These are phyloP conservation scores for Fusarium brachygibbosum DNA, from an alignment of 2,329 filamentous ascomycete genomes.

Conservation along the genomic window DNA sequence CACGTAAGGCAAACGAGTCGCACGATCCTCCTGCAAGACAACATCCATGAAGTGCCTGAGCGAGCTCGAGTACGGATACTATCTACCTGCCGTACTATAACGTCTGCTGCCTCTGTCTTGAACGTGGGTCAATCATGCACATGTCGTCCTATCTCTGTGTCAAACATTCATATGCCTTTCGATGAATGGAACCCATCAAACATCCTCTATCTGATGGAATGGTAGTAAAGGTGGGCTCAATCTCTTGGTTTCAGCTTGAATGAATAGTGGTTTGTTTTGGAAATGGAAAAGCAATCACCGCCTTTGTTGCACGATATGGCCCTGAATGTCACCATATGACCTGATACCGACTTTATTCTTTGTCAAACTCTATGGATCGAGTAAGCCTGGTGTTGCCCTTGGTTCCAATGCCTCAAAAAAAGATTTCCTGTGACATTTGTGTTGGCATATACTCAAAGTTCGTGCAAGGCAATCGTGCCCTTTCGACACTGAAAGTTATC, in stretches of 20 bases:
- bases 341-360: neutral
- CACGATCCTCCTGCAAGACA: slow-evolving; percentile 36
- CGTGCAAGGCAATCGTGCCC: neutral
- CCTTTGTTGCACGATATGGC: slow-evolving; percentile 44
- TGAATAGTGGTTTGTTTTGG: slow-evolving; percentile 6
- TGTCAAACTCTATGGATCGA: too few relatives aligned
- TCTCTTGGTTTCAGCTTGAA: slow-evolving; percentile 2
- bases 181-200: neutral
- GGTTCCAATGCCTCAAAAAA: slow-evolving; percentile 2
- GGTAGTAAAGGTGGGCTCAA: slow-evolving; percentile 13
- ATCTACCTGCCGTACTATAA: neutral
- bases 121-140: slow-evolving; percentile 6
- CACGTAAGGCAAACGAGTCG: slow-evolving; percentile 22
- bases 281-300: slow-evolving; percentile 27
- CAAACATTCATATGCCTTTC: slow-evolving; percentile 9
- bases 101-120: neutral
- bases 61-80: slow-evolving; percentile 39
- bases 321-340: slow-evolving; percentile 26
- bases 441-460: neutral
- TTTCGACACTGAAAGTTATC: slow-evolving; percentile 3
- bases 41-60: slow-evolving; percentile 20
- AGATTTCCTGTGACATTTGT: slow-evolving; percentile 32
- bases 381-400: too few relatives aligned
- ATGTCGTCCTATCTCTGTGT: slow-evolving; percentile 16
- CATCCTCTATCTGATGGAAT: slow-evolving; percentile 5